A percentile compares a stretch with the other conserved stretches of the same genome.
Evolutionary conservation across 2,329 filamentous ascomycete genomes (phyloP).

Genomic region (Drechslera avenae): DNA sequence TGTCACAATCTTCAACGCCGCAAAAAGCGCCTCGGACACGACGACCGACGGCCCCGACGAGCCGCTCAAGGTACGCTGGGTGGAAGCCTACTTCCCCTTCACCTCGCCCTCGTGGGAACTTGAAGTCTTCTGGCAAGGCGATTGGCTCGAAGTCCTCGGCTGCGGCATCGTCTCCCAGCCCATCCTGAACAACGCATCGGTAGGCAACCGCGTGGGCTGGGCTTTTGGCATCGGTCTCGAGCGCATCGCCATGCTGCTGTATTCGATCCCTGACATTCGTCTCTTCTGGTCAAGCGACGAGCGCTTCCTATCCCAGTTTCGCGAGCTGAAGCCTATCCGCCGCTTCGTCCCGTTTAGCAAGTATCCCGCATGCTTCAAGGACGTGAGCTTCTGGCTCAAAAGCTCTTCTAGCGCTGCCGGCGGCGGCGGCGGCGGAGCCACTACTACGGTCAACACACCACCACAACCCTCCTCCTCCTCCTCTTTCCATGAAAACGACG

Average conservation of each 20-base stretch:
- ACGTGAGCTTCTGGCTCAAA: slow-evolving; percentile 89
- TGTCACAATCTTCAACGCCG: slow-evolving; percentile 82
- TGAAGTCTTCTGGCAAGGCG: slow-evolving; percentile 90
- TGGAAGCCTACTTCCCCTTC: slow-evolving; percentile 97
- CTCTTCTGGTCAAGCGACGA: slow-evolving; percentile 91
- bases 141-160: slow-evolving; percentile 96
- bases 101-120: slow-evolving; percentile 95
- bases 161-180: slow-evolving; percentile 87
- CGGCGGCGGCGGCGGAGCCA: slow-evolving; percentile 21
- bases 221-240: slow-evolving; percentile 95
- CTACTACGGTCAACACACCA: too few species aligned
- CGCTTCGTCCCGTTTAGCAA: slow-evolving; percentile 89
- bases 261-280: slow-evolving; percentile 93
- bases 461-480: slow-evolving; percentile 1
- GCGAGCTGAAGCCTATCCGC: slow-evolving; percentile 52
- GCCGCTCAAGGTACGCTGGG: slow-evolving; percentile 86
- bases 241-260: slow-evolving; percentile 95
- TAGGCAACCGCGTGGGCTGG: slow-evolving; percentile 81
- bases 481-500: slow-evolving; percentile 87
- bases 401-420: slow-evolving; percentile 29
- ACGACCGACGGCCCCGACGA: slow-evolving; percentile 53
- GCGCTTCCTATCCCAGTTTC: slow-evolving; percentile 87
- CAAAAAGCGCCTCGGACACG: slow-evolving; percentile 63
- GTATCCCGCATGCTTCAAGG: slow-evolving; percentile 85
- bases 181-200: slow-evolving; percentile 76